phyloP scores from a whole-genome alignment of 2,329 filamentous ascomycete genomes.

The Blumeria hordei region DNA sequence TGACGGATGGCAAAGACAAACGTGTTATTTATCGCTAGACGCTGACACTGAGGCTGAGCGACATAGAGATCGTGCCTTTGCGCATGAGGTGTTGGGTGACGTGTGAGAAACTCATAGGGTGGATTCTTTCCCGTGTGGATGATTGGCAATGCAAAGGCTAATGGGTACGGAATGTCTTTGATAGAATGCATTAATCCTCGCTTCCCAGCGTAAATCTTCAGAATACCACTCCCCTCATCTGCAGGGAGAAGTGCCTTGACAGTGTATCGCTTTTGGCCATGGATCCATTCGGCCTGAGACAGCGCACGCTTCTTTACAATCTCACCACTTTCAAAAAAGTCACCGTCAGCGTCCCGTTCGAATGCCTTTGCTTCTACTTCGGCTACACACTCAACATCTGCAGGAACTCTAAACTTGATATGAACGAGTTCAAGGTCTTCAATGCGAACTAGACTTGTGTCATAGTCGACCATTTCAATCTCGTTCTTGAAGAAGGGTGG shows the following conservation, averaged over 20 bases:
- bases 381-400: slow-evolving; percentile 75
- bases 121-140: slow-evolving; percentile 83
- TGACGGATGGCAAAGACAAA: slow-evolving; percentile 94
- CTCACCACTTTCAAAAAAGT: slow-evolving; percentile 82
- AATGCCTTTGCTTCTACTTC: slow-evolving; percentile 75
- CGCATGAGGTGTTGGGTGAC: slow-evolving; percentile 93
- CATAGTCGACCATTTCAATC: slow-evolving; percentile 66
- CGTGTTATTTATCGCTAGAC: slow-evolving; percentile 80
- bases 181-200: slow-evolving; percentile 92
- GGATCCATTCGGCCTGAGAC: slow-evolving; percentile 77
- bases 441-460: slow-evolving; percentile 63
- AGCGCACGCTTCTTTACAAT: slow-evolving; percentile 64
- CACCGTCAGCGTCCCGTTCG: slow-evolving; percentile 63
- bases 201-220: slow-evolving; percentile 87
- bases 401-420: slow-evolving; percentile 63
- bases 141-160: slow-evolving; percentile 76
- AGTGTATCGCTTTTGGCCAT: slow-evolving; percentile 71
- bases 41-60: slow-evolving; percentile 78
- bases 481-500: slow-evolving; percentile 70
- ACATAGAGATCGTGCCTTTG: slow-evolving; percentile 93
- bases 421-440: slow-evolving; percentile 90
- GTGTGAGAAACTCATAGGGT: slow-evolving; percentile 72
- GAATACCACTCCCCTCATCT: slow-evolving; percentile 66
- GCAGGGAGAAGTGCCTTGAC: slow-evolving; percentile 80
- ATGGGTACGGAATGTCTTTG: slow-evolving; percentile 80